Conservation (phyloP, 768 basidiomycete genomes). For the Phylloporus sp. region DNA sequence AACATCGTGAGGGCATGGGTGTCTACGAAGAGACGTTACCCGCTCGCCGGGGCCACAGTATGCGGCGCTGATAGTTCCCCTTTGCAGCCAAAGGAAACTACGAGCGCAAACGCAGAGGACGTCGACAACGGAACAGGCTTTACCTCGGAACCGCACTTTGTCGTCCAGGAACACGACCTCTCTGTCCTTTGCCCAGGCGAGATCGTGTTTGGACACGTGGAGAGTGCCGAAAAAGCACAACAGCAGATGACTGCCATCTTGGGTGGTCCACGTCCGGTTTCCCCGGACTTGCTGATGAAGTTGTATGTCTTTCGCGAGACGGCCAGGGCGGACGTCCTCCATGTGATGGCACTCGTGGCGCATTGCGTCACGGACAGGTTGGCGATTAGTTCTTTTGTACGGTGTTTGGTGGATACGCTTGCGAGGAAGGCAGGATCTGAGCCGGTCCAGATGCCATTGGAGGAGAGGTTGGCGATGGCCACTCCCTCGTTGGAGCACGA, state of each 20-base stretch:
- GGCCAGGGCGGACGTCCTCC: slow-evolving; percentile 34
- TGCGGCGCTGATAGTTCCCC: slow-evolving; percentile 11
- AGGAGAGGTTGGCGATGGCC: slow-evolving; percentile 39
- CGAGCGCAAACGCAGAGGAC: neutral
- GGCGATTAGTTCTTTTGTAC: slow-evolving; percentile 38
- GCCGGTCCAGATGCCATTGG: slow-evolving; percentile 23
- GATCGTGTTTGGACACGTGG: slow-evolving; percentile 32
- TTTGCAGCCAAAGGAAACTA: neutral
- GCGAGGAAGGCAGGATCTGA: neutral
- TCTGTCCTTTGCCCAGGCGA: slow-evolving; percentile 32
- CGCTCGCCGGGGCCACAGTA: slow-evolving; percentile 43
- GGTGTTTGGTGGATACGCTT: slow-evolving; percentile 44
- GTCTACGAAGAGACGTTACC: slow-evolving; percentile 43
- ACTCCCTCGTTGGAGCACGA: slow-evolving; percentile 35
- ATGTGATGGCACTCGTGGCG: slow-evolving; percentile 41
- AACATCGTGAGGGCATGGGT: slow-evolving; percentile 44
- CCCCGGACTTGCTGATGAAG: slow-evolving; percentile 39
- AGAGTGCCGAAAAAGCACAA: slow-evolving; percentile 33
- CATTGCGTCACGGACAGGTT: slow-evolving; percentile 51
- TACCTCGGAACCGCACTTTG: slow-evolving; percentile 28
- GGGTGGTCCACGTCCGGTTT: slow-evolving; percentile 35
- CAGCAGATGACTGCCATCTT: slow-evolving; percentile 27
- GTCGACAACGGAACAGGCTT: neutral
- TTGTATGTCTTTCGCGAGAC: slow-evolving; percentile 38
- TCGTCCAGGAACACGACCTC: slow-evolving; percentile 38